A percentile compares a stretch with the other conserved stretches of the same genome.
Evolutionary conservation across 805 yeast species (phyloP).

Genomic region (Lachancea fermentati): DNA sequence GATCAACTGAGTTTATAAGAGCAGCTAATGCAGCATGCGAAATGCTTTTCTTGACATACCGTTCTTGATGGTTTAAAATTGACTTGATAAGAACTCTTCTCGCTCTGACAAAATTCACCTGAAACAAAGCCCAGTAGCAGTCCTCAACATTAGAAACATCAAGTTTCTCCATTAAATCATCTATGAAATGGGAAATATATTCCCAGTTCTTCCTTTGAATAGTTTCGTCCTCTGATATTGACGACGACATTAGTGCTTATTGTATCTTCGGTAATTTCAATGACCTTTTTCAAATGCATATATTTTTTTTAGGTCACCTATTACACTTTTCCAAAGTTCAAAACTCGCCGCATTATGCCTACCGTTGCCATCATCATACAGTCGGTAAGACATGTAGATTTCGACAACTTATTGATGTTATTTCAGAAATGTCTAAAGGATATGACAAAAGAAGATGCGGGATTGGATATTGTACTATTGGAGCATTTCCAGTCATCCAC

Average conservation of each 20-base stretch:
- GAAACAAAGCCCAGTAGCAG: conserved; percentile 46
- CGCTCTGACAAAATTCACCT: conserved; percentile 54
- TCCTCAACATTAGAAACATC: conserved; percentile 43
- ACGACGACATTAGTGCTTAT: neutral
- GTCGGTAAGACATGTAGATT: neutral
- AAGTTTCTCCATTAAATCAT: conserved; percentile 43
- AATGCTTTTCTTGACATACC: conserved; percentile 35
- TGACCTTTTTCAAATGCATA: neutral
- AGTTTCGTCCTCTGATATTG: conserved; percentile 24
- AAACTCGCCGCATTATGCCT: no score
- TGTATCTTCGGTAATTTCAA: conserved; percentile 2
- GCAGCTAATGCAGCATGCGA: conserved; percentile 54
- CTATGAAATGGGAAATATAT: conserved; percentile 40
- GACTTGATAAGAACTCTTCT: conserved; percentile 54
- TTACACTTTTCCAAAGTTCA: no score
- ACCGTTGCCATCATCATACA: no score
- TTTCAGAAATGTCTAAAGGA: no score
- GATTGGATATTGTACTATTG: conserved; percentile 19
- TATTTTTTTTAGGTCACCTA: neutral
- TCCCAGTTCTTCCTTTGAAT: conserved; percentile 57
- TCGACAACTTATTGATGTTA: no score
- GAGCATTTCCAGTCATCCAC: conserved; percentile 16
- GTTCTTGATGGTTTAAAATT: conserved; percentile 49
- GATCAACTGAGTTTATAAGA: conserved; percentile 60
- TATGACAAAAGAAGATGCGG: neutral